A percentile compares a stretch with the other conserved stretches of the same genome.
Conservation (phyloP, 768 basidiomycete genomes). For the Trametes cingulata region DNA sequence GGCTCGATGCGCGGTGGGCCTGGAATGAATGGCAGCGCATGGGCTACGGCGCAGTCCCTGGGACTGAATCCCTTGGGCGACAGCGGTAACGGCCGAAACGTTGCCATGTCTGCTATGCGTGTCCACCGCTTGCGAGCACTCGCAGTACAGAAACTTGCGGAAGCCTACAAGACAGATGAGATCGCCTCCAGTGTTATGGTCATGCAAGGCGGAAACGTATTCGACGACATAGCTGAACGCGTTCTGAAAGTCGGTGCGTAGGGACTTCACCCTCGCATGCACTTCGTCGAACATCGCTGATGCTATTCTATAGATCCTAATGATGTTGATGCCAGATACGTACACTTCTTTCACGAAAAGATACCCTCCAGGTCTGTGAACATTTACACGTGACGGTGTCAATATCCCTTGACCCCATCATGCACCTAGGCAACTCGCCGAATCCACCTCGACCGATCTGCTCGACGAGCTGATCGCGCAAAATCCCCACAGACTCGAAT, state of each 20-base stretch:
- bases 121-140: slow-evolving; percentile 77
- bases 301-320: slow-evolving; percentile 55
- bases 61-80: slow-evolving; percentile 62
- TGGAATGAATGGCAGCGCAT: slow-evolving; percentile 48
- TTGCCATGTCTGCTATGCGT: slow-evolving; percentile 83
- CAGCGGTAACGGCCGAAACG: slow-evolving; percentile 64
- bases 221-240: slow-evolving; percentile 89
- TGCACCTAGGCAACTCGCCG: slow-evolving; percentile 70
- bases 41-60: slow-evolving; percentile 63
- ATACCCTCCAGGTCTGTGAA: slow-evolving; percentile 90
- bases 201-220: slow-evolving; percentile 92
- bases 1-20: slow-evolving; percentile 57
- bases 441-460: slow-evolving; percentile 76
- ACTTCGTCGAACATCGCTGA: not conserved
- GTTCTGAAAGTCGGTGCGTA: slow-evolving; percentile 69
- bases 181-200: slow-evolving; percentile 93
- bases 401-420: slow-evolving; percentile 24
- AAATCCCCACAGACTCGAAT: slow-evolving; percentile 78
- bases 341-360: slow-evolving; percentile 94
- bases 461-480: slow-evolving; percentile 76
- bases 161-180: slow-evolving; percentile 85
- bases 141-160: slow-evolving; percentile 84
- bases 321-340: slow-evolving; percentile 81
- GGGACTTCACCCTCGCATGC: not conserved
- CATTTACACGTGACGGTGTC: not conserved